Percentiles rank a stretch among this genome's conserved stretches.
phyloP scores from a whole-genome alignment of 306 rosid genomes.

The Quercus gilva region DNA sequence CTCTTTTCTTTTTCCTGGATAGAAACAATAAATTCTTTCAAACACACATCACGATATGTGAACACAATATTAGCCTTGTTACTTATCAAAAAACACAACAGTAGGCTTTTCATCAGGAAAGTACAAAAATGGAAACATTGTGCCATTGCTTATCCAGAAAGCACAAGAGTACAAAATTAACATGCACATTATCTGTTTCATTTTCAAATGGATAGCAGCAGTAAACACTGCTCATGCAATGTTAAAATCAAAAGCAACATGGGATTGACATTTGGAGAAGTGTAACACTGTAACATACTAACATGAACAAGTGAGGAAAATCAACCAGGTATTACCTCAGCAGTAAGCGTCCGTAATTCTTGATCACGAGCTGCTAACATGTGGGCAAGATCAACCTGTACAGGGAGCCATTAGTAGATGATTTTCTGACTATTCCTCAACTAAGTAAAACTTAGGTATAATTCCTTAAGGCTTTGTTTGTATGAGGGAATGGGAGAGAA shows the following conservation, averaged over 20 bases:
- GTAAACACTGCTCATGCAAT: background rate
- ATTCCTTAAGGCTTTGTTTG: too few relatives aligned
- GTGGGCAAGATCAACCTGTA: constrained; percentile 99
- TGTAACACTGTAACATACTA: too few relatives aligned
- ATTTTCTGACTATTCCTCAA: background rate
- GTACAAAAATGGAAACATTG: background rate
- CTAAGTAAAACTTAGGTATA: background rate
- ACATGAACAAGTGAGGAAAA: background rate
- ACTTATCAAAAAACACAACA: background rate
- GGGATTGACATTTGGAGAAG: background rate
- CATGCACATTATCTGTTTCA: background rate
- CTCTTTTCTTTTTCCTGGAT: background rate
- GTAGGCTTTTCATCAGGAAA: background rate
- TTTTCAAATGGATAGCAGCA: background rate
- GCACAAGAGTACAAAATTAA: background rate
- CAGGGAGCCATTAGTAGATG: constrained; percentile 17
- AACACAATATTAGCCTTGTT: background rate
- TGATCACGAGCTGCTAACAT: constrained; percentile 96
- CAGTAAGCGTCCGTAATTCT: constrained; percentile 88
- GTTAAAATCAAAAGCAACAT: background rate
- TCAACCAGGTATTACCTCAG: constrained; percentile 64
- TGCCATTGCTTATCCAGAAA: background rate
- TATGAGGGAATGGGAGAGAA: too few relatives aligned
- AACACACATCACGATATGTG: background rate
- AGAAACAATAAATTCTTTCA: background rate